Conservation (phyloP, 2,329 filamentous ascomycete genomes). For the Nigrospora oryzae region DNA sequence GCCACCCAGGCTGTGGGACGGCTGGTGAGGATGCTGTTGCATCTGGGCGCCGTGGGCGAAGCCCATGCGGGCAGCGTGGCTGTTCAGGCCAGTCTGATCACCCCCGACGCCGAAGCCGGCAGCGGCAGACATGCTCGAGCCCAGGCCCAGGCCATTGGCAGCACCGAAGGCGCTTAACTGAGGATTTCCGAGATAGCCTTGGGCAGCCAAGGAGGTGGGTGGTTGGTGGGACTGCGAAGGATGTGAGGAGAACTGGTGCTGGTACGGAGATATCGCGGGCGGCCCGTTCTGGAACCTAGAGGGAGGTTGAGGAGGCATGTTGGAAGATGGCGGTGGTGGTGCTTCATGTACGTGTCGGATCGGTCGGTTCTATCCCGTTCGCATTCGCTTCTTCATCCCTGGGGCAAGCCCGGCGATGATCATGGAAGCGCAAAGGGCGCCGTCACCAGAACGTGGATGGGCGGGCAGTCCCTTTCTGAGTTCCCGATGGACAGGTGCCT, state of each 20-base stretch:
- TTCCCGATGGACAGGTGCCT: too few species aligned
- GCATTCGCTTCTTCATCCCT: constrained; percentile 3
- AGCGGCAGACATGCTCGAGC: constrained; percentile 41
- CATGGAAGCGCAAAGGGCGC: constrained; percentile 4
- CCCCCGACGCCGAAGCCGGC: constrained; percentile 44
- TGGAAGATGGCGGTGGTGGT: constrained; percentile 1
- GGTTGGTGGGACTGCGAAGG: constrained; percentile 42
- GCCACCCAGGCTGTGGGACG: constrained; percentile 19
- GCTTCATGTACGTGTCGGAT: constrained; percentile 8
- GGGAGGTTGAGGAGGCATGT: constrained; percentile 32
- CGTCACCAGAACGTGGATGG: too few species aligned
- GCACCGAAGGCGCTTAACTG: constrained; percentile 58
- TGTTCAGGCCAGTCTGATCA: constrained; percentile 65
- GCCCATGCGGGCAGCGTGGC: constrained; percentile 79
- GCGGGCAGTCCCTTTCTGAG: too few species aligned
- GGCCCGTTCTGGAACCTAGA: constrained; percentile 35
- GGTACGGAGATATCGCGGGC: constrained; percentile 34
- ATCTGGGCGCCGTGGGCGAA: constrained; percentile 66
- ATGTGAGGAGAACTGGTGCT: constrained; percentile 45
- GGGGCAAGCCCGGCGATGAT: constrained; percentile 2
- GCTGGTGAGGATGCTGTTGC: constrained; percentile 46
- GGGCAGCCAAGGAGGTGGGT: constrained; percentile 51
- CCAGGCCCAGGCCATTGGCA: constrained; percentile 49
- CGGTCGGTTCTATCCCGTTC: constrained; percentile 1
- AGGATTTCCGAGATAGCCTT: constrained; percentile 63